Evolutionary conservation across 2,329 filamentous ascomycete genomes (phyloP).

Genomic region (Fusarium sp.): DNA sequence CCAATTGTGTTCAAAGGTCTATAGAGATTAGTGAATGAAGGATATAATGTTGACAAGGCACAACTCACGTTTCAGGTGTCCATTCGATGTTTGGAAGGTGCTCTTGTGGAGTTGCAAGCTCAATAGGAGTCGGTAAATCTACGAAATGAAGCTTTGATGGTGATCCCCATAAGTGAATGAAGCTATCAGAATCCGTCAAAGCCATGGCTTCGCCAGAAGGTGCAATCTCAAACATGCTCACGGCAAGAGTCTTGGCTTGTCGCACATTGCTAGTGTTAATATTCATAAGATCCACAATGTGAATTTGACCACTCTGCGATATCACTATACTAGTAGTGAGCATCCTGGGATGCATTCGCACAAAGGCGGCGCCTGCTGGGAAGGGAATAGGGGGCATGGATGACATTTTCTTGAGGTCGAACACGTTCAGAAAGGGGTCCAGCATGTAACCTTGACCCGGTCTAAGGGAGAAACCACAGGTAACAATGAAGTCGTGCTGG

Average conservation of each 20-base stretch:
- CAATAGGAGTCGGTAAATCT: slow-evolving; percentile 80
- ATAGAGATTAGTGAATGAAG: slow-evolving; percentile 6
- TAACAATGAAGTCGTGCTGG: slow-evolving; percentile 93
- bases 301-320: slow-evolving; percentile 91
- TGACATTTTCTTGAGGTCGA: slow-evolving; percentile 90
- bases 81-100: slow-evolving; percentile 72
- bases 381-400: slow-evolving; percentile 92
- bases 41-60: too few species aligned
- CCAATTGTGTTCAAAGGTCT: slow-evolving; percentile 87
- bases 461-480: slow-evolving; percentile 90
- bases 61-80: slow-evolving; percentile 73
- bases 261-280: slow-evolving; percentile 87
- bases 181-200: slow-evolving; percentile 80
- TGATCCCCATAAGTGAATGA: slow-evolving; percentile 89
- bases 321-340: slow-evolving; percentile 94
- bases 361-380: slow-evolving; percentile 91
- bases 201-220: slow-evolving; percentile 88
- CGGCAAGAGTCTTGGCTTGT: slow-evolving; percentile 79
- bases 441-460: slow-evolving; percentile 79
- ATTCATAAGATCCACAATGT: slow-evolving; percentile 95
- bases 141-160: slow-evolving; percentile 87
- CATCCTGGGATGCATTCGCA: slow-evolving; percentile 96
- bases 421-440: slow-evolving; percentile 94
- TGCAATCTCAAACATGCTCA: slow-evolving; percentile 86
- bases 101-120: slow-evolving; percentile 76